These are phyloP conservation scores for Raffaelea deltoideospora DNA, from an alignment of 2,329 filamentous ascomycete genomes.

Conservation along the genomic window DNA sequence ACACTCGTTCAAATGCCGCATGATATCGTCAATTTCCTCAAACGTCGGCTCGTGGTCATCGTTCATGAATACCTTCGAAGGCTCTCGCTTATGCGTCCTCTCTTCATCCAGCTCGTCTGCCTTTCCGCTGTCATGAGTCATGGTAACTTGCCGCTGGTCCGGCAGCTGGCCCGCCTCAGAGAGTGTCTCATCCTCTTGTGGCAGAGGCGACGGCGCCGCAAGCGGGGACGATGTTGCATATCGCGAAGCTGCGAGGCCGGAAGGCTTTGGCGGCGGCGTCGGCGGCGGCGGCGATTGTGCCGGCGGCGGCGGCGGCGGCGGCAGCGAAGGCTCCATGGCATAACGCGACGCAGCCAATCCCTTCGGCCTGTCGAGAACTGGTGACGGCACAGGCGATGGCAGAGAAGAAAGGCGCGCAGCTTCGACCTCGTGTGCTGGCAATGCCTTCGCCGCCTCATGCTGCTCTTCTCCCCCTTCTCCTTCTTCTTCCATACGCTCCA, in stretches of 20 bases:
- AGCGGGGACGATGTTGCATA: constrained; percentile 22
- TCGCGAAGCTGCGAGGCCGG: constrained; percentile 30
- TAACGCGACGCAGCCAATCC: constrained; percentile 33
- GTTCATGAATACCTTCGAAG: constrained; percentile 11
- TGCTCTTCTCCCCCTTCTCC: not conserved
- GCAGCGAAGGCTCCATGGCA: constrained; percentile 15
- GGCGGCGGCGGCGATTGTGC: constrained; percentile 19
- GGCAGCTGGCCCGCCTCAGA: constrained; percentile 7
- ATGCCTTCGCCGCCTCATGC: not conserved
- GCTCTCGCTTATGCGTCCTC: not conserved
- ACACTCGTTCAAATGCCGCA: constrained; percentile 66
- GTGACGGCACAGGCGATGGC: constrained; percentile 13
- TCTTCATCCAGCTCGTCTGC: not conserved
- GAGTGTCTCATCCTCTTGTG: constrained; percentile 14
- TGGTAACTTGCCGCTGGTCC: constrained; percentile 1
- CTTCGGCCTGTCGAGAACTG: constrained; percentile 14
- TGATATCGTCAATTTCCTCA: constrained; percentile 83
- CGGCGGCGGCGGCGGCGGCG: constrained; percentile 24
- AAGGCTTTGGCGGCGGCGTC: constrained; percentile 11
- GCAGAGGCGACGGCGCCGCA: constrained; percentile 18
- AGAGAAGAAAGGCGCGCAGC: not conserved
- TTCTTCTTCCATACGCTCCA: constrained; percentile 1
- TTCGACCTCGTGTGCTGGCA: not conserved
- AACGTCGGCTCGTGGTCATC: constrained; percentile 36
- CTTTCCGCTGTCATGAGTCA: constrained; percentile 1